Percentiles rank a stretch among this genome's conserved stretches.
These are phyloP conservation scores for Dictyostelium purpureum DNA, from an alignment of 78 protist genomes.

Conservation along the genomic window DNA sequence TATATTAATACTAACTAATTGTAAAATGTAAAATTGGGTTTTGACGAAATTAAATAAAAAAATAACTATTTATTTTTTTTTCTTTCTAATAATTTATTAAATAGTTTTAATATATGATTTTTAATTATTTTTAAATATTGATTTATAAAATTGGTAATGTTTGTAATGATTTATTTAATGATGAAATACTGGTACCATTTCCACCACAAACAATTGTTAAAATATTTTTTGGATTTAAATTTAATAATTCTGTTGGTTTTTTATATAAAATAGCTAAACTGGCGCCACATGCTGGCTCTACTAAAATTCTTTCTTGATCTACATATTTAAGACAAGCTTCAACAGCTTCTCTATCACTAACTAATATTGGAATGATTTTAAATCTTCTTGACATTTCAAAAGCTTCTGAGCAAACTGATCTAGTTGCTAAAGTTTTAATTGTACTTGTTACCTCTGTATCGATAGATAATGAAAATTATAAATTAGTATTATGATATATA, in stretches of 20 bases:
- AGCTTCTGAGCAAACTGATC: conserved; percentile 63
- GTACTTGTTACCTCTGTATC: not conserved
- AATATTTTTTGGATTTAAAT: conserved; percentile 58
- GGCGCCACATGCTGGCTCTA: conserved; percentile 86
- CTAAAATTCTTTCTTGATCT: conserved; percentile 67
- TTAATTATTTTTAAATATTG: no score
- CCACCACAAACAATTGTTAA: conserved; percentile 71
- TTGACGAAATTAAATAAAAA: no score
- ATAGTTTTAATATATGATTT: no score
- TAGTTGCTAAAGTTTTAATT: conserved; percentile 42
- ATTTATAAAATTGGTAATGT: not conserved
- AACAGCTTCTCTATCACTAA: conserved; percentile 72
- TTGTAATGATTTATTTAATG: not conserved
- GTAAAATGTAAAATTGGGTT: no score
- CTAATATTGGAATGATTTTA: conserved; percentile 27
- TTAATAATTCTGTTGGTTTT: not conserved
- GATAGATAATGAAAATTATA: no score
- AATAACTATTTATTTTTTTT: no score
- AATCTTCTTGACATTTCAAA: conserved; percentile 8
- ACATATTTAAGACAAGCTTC: conserved; percentile 70
- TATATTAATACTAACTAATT: no score
- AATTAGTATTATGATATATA: no score
- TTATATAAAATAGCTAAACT: conserved; percentile 42
- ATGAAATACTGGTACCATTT: conserved; percentile 16
- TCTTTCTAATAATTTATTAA: no score